A percentile compares a stretch with the other conserved stretches of the same genome.
These are phyloP conservation scores for Trypanosoma platydactyli DNA, from an alignment of 208 protist genomes.

Conservation along the genomic window DNA sequence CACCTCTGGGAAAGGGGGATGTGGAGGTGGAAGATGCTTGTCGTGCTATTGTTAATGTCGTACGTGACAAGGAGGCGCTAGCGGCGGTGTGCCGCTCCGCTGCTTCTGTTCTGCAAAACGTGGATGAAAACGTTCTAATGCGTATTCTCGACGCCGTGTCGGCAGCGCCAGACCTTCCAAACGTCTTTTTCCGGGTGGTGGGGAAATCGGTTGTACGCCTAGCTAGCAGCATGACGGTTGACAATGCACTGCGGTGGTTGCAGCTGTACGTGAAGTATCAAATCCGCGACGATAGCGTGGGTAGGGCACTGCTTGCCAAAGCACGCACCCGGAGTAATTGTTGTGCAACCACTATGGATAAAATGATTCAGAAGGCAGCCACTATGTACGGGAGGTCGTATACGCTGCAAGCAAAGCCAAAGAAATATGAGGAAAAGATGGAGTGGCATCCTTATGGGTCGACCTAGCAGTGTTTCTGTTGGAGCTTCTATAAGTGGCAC, in stretches of 20 bases:
- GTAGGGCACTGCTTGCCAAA: constrained; percentile 39
- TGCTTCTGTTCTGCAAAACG: constrained; percentile 24
- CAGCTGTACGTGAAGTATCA: constrained; percentile 53
- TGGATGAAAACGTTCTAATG: constrained; percentile 59
- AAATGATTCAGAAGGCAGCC: constrained; percentile 21
- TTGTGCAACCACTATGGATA: constrained; percentile 12
- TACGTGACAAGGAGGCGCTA: constrained; percentile 26
- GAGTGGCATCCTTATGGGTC: constrained; percentile 14
- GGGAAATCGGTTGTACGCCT: constrained; percentile 46
- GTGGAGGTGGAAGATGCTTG: constrained; percentile 53
- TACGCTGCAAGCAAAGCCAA: constrained; percentile 14
- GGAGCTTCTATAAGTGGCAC: too few species aligned
- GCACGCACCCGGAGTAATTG: constrained; percentile 25
- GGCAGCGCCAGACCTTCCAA: constrained; percentile 36
- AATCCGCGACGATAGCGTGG: constrained; percentile 71
- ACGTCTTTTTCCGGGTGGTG: constrained; percentile 56
- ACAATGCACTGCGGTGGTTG: constrained; percentile 64
- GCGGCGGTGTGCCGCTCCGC: constrained; percentile 44
- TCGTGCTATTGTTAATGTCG: constrained; percentile 41
- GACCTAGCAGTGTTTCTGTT: not conserved
- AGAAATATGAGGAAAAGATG: constrained; percentile 24
- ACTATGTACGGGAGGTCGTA: constrained; percentile 28
- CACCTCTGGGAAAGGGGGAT: constrained; percentile 19
- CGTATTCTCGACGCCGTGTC: constrained; percentile 45
- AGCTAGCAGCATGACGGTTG: constrained; percentile 34